Evolutionary conservation across 2,329 filamentous ascomycete genomes (phyloP).

Genomic region (Botrytis elliptica): DNA sequence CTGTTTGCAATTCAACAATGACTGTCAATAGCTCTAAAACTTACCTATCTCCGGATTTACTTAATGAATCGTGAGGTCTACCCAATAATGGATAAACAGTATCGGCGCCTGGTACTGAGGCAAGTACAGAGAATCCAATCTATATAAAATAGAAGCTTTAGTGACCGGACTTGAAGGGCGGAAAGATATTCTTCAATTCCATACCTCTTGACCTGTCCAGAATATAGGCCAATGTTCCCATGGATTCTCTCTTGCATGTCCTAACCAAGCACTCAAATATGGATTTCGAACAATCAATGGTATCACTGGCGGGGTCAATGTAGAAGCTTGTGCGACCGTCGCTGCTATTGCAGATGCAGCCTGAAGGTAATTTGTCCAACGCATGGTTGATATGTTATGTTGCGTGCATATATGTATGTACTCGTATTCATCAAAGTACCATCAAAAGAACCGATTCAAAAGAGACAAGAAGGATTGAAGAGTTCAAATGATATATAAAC

Average conservation of each 20-base stretch:
- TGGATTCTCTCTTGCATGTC: conserved; percentile 67
- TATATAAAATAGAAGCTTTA: conserved; percentile 32
- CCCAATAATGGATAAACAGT: conserved; percentile 64
- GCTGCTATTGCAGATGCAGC: conserved; percentile 34
- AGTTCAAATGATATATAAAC: not conserved
- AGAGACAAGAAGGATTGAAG: not conserved
- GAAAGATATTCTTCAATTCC: conserved; percentile 12
- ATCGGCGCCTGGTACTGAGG: conserved; percentile 57
- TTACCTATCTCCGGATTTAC: conserved; percentile 41
- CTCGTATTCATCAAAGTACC: conserved; percentile 6
- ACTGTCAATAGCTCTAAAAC: not conserved
- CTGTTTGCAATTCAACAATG: not conserved
- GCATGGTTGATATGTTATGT: conserved; percentile 29
- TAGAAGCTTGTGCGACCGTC: conserved; percentile 47
- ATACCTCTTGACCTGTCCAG: conserved; percentile 67
- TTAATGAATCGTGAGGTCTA: conserved; percentile 62
- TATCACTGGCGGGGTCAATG: conserved; percentile 55
- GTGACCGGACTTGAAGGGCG: not conserved
- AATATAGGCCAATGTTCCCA: conserved; percentile 89
- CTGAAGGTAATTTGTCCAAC: conserved; percentile 34
- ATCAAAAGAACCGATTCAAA: not conserved
- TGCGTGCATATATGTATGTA: conserved; percentile 2
- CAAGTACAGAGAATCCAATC: conserved; percentile 63
- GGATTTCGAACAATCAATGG: conserved; percentile 59
- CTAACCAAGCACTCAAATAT: conserved; percentile 61